Percentiles rank a stretch among this genome's conserved stretches.
Evolutionary conservation across 345 rosid species (phyloP).

Genomic region (Eucalyptus rudis): DNA sequence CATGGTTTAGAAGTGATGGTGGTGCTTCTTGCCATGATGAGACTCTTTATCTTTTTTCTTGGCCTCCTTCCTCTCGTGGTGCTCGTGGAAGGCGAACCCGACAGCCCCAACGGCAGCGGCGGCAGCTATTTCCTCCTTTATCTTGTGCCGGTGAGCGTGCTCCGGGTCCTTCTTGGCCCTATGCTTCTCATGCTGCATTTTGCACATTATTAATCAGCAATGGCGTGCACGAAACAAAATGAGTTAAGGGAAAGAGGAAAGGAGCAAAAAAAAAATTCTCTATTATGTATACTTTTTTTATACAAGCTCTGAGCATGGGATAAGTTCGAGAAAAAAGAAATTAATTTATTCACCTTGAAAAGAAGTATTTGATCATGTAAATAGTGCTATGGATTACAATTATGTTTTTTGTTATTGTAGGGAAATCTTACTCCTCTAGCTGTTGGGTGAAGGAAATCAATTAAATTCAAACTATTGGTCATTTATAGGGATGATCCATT

Average conservation of each 20-base stretch:
- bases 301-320: too few species aligned
- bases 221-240: neutral
- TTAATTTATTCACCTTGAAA: too few species aligned
- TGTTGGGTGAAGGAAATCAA: neutral
- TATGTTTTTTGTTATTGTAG: neutral
- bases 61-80: slow-evolving; percentile 37
- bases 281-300: neutral
- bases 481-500: neutral
- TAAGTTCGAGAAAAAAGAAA: too few species aligned
- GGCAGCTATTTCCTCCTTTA: slow-evolving; percentile 33
- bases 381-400: too few species aligned
- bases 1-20: neutral
- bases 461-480: neutral
- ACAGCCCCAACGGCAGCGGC: slow-evolving; percentile 20
- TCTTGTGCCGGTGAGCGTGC: slow-evolving; percentile 38
- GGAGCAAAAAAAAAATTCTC: neutral
- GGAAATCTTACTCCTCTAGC: neutral
- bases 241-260: neutral
- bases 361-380: too few species aligned
- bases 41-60: slow-evolving; percentile 18
- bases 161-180: slow-evolving; percentile 30
- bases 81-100: slow-evolving; percentile 38
- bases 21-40: slow-evolving; percentile 23
- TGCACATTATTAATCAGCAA: neutral
- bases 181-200: slow-evolving; percentile 15